These are phyloP conservation scores for Rhodosporidiobolus odoratus DNA, from an alignment of 768 basidiomycete species.

Conservation along the genomic window DNA sequence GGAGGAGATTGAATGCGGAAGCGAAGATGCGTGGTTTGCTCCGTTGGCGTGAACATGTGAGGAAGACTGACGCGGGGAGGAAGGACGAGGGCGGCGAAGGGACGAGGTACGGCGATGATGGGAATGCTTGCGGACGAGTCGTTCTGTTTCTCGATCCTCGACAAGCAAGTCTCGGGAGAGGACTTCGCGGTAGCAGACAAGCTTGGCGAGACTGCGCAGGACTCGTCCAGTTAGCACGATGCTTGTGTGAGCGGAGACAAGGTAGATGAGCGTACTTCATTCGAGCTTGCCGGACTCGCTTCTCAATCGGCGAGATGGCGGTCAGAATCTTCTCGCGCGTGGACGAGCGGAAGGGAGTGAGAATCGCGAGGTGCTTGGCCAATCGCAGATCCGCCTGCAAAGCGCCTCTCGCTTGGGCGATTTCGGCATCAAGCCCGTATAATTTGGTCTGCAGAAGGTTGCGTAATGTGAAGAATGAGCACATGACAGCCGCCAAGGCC, in stretches of 20 bases:
- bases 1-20: conserved; percentile 5
- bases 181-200: conserved; percentile 69
- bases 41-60: background rate
- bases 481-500: background rate
- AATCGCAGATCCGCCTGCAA: conserved; percentile 66
- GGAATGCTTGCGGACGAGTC: conserved; percentile 18
- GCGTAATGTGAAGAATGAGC: no score
- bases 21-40: background rate
- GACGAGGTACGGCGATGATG: conserved; percentile 7
- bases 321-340: conserved; percentile 70
- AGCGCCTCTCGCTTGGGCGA: conserved; percentile 55
- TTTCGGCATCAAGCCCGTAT: conserved; percentile 58
- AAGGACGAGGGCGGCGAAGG: background rate
- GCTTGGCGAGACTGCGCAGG: conserved; percentile 53
- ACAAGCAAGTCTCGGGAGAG: conserved; percentile 65
- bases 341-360: conserved; percentile 79
- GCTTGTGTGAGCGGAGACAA: background rate
- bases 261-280: conserved; percentile 22
- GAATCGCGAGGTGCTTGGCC: conserved; percentile 71
- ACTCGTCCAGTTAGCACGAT: background rate
- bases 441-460: conserved; percentile 60
- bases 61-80: background rate
- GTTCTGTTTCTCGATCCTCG: conserved; percentile 38
- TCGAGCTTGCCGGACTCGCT: conserved; percentile 53
- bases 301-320: conserved; percentile 60